Percentiles rank a stretch among this genome's conserved stretches.
These are phyloP conservation scores for Scheffersomyces illinoinensis DNA, from an alignment of 1,139 yeast species.

Conservation along the genomic window DNA sequence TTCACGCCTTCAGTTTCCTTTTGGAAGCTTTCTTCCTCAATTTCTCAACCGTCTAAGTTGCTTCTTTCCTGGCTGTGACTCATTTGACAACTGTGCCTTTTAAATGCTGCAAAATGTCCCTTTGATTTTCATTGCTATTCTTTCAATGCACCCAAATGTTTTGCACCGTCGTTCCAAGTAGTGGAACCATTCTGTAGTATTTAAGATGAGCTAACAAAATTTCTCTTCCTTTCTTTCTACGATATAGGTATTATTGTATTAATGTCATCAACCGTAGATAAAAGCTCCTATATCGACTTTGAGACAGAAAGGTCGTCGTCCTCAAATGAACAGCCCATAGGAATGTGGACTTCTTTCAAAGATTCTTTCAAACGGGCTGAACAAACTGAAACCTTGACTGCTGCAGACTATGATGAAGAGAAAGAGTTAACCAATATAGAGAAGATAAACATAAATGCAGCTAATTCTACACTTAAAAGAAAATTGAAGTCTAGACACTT, in stretches of 20 bases:
- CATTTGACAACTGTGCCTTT: not conserved
- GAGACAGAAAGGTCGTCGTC: not conserved
- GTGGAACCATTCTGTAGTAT: not conserved
- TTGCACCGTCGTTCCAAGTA: not conserved
- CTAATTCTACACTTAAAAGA: conserved; percentile 40
- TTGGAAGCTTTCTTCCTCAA: not conserved
- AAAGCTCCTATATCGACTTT: not conserved
- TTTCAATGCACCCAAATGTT: not conserved
- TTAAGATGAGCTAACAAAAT: not conserved
- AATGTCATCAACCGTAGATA: not conserved
- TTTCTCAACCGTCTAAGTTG: not conserved
- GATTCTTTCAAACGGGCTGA: conserved; percentile 40
- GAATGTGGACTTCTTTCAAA: conserved; percentile 26
- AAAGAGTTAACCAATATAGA: conserved; percentile 33
- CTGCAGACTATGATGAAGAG: conserved; percentile 16
- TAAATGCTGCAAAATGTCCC: not conserved
- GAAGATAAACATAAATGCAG: conserved; percentile 36
- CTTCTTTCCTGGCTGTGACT: not conserved
- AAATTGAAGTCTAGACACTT: conserved; percentile 49
- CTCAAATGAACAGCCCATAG: conserved; percentile 3
- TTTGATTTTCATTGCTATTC: not conserved
- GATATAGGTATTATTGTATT: not conserved
- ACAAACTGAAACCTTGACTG: conserved; percentile 19
- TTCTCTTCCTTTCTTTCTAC: not conserved
- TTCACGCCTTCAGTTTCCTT: not conserved